Evolutionary conservation across 192 early-diverging fungal genomes (phyloP).

Genomic region (Gaertneriomyces semiglobifer): DNA sequence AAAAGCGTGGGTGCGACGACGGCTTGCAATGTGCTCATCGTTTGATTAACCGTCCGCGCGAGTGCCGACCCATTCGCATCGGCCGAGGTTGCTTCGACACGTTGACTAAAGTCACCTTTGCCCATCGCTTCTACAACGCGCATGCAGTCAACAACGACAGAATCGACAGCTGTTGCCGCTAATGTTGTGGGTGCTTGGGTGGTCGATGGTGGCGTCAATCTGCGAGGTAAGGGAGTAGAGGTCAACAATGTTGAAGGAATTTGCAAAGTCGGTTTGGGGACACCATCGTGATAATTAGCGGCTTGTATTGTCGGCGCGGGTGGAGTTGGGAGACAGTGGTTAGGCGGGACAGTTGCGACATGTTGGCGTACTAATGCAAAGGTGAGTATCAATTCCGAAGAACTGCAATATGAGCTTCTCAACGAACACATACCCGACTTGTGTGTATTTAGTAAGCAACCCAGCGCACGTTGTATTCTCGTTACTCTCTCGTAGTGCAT

Average conservation of each 20-base stretch:
- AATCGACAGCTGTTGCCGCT: not conserved
- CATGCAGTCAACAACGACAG: conserved; percentile 19
- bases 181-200: not conserved
- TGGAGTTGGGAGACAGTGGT: too few relatives aligned
- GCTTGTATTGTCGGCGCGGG: too few relatives aligned
- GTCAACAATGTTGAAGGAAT: not conserved
- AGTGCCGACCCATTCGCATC: not conserved
- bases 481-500: too few relatives aligned
- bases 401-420: too few relatives aligned
- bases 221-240: not conserved
- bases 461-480: too few relatives aligned
- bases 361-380: too few relatives aligned
- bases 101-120: conserved; percentile 22
- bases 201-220: not conserved
- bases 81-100: not conserved
- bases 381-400: too few relatives aligned
- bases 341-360: too few relatives aligned
- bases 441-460: too few relatives aligned
- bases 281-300: too few relatives aligned
- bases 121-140: conserved; percentile 26
- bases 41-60: conserved; percentile 9
- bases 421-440: too few relatives aligned
- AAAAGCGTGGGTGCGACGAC: conserved; percentile 27
- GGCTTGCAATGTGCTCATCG: conserved; percentile 11
- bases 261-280: too few relatives aligned